Base-by-base conservation (phyloP, 1,139 yeast species). In the Suhomyces coccinellae region DNA sequence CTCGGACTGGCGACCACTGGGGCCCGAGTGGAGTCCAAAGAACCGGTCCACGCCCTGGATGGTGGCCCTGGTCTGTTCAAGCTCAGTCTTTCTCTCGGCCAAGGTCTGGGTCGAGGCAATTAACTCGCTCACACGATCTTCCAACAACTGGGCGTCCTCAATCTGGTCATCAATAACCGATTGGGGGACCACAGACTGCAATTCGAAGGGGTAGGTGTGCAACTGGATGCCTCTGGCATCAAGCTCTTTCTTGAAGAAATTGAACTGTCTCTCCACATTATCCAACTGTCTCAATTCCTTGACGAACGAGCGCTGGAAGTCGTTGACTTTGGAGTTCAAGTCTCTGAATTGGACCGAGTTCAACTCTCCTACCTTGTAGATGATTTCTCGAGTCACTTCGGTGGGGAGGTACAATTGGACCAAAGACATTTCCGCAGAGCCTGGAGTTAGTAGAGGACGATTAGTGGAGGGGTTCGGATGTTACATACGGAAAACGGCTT, bases 391-490 rank as follows among this genome's bases (percentile, higher is more conserved):
- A 2, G 86, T 70, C 20, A 81, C 78, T 63, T 86, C 95, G 22
- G 83, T 72, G 2, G 91, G 90, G 43, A 85, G 82, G 58, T 84
- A 85, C 55, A 86, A 66, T 60, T 85, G 88, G 36, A 85, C 80
- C 63, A 84, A 77, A 17, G 88, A 80, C 93, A 85, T 85, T 56
- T 82, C 87, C 79, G 93, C 93, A 41, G 93, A 85, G 61, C 74
- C 73, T 69, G 51, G 37, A 15, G 60, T 57, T 54, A 57, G 61
- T 58, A 52, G 12, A 30, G 33, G 17, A 14, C 14, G 15, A 15
- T 9, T 6, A 12, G 4, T 33, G 30, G 37, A n/a, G 15, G 14
- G 16, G 3, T n/a, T 12, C 6, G 11, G 14, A 8, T 31, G 33
- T 22, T 16, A 73, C 78, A 46, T 69, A 71, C 88, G 86, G 79